phyloP scores from a whole-genome alignment of 2,329 filamentous ascomycete genomes.

The Gremmenia infestans region DNA sequence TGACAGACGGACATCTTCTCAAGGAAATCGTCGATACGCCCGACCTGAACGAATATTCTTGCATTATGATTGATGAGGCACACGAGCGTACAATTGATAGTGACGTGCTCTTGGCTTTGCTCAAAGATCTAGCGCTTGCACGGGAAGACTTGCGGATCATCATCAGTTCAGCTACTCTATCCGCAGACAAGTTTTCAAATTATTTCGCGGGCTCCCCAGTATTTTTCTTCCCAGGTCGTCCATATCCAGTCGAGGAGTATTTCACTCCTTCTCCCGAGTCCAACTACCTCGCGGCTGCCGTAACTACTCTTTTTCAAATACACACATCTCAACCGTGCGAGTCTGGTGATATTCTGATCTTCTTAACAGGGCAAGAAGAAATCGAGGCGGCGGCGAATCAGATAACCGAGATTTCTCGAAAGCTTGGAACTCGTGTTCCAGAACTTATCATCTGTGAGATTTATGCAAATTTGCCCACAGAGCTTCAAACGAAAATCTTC shows the following conservation, averaged over 20 bases:
- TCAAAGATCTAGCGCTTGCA: constrained; percentile 92
- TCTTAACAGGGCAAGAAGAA: constrained; percentile 99
- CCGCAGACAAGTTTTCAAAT: constrained; percentile 88
- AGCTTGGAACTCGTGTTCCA: constrained; percentile 83
- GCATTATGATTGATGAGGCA: constrained; percentile 99
- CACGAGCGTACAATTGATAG: constrained; percentile 96
- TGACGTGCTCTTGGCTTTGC: constrained; percentile 95
- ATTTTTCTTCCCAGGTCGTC: constrained; percentile 91
- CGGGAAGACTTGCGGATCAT: constrained; percentile 91
- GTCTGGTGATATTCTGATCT: constrained; percentile 88
- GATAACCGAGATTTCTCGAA: constrained; percentile 80
- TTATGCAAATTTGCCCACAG: constrained; percentile 99
- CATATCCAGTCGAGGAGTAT: constrained; percentile 98
- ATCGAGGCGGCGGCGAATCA: constrained; percentile 94
- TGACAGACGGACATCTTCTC: constrained; percentile 94
- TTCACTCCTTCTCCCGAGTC: constrained; percentile 87
- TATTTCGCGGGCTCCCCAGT: constrained; percentile 96
- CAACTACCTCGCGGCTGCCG: constrained; percentile 93
- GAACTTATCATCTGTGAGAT: constrained; percentile 93
- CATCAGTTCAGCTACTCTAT: constrained; percentile 98
- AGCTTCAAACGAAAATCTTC: constrained; percentile 96
- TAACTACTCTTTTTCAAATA: constrained; percentile 54
- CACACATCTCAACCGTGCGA: constrained; percentile 45
- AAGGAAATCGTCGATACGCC: constrained; percentile 89
- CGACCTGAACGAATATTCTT: constrained; percentile 93